Conservation (phyloP, 2,329 filamentous ascomycete genomes). For the Laburnicola sp. region DNA sequence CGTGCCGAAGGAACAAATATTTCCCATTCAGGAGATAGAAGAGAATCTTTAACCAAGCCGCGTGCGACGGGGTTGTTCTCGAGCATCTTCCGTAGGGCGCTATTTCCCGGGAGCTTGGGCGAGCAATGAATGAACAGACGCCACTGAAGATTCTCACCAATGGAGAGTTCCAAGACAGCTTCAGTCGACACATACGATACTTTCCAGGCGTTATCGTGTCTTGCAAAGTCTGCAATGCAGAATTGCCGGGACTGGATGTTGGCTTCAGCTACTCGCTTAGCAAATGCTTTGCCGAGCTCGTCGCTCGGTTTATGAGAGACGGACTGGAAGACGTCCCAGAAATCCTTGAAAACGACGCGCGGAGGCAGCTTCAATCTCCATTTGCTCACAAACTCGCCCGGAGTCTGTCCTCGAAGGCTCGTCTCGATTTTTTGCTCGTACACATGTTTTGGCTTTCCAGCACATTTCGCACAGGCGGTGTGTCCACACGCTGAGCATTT, state of each 20-base stretch:
- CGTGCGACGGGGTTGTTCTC: conserved; percentile 25
- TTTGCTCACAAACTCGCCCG: background rate
- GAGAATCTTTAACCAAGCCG: conserved; percentile 7
- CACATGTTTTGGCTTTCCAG: conserved; percentile 2
- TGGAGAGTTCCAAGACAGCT: conserved; percentile 46
- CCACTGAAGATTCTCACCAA: conserved; percentile 51
- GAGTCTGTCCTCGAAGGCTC: background rate
- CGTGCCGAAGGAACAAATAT: conserved; percentile 20
- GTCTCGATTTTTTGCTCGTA: background rate
- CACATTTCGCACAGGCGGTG: background rate
- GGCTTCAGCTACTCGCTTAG: conserved; percentile 12
- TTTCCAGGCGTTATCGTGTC: conserved; percentile 46
- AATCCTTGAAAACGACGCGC: background rate
- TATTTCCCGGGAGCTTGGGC: conserved; percentile 43
- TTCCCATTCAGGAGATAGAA: conserved; percentile 31
- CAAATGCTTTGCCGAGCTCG: conserved; percentile 9
- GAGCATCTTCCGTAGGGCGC: conserved; percentile 48
- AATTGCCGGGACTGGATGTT: conserved; percentile 18
- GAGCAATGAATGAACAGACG: conserved; percentile 51
- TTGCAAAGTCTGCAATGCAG: conserved; percentile 19
- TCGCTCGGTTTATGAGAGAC: background rate
- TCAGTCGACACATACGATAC: conserved; percentile 46
- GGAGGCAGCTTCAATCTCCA: background rate
- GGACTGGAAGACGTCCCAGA: background rate
- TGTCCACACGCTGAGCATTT: background rate